phyloP scores from a whole-genome alignment of 2,329 filamentous ascomycete species.

The Phialophora tarda region DNA sequence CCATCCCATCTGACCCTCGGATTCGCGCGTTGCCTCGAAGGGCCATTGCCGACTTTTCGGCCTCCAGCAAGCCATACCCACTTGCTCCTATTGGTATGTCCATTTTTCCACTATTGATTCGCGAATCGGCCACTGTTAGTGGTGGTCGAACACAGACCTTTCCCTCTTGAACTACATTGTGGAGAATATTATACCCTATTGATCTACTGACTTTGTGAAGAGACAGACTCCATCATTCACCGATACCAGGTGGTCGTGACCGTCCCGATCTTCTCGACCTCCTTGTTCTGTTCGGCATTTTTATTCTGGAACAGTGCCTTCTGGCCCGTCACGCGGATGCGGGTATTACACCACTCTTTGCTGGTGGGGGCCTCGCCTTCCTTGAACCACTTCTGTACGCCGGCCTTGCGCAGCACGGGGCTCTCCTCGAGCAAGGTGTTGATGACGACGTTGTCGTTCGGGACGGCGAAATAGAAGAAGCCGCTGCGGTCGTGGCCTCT shows the following conservation, averaged over 20 bases:
- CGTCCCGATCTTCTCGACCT: conserved; percentile 14
- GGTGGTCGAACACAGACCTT: too few species aligned
- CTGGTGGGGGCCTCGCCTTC: conserved; percentile 6
- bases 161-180: too few species aligned
- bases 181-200: too few species aligned
- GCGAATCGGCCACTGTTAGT: too few species aligned
- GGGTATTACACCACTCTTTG: conserved; percentile 6
- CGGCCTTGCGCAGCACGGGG: conserved; percentile 7
- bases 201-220: too few species aligned
- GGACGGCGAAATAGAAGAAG: conserved; percentile 36
- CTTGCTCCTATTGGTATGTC: too few species aligned
- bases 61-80: too few species aligned
- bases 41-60: too few species aligned
- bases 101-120: too few species aligned
- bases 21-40: too few species aligned
- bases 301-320: conserved; percentile 10
- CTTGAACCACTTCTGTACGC: conserved; percentile 19
- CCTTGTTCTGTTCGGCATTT: background rate
- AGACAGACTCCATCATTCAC: background rate
- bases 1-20: too few species aligned
- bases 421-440: conserved; percentile 18
- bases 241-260: conserved; percentile 19
- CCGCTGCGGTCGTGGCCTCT: conserved; percentile 18
- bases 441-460: conserved; percentile 51
- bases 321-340: conserved; percentile 5